Evolutionary conservation across 352 stramenopile genomes (phyloP), one percentile per base, ranked within the genome.

Genomic region (Globisporangium nagaii): DNA sequence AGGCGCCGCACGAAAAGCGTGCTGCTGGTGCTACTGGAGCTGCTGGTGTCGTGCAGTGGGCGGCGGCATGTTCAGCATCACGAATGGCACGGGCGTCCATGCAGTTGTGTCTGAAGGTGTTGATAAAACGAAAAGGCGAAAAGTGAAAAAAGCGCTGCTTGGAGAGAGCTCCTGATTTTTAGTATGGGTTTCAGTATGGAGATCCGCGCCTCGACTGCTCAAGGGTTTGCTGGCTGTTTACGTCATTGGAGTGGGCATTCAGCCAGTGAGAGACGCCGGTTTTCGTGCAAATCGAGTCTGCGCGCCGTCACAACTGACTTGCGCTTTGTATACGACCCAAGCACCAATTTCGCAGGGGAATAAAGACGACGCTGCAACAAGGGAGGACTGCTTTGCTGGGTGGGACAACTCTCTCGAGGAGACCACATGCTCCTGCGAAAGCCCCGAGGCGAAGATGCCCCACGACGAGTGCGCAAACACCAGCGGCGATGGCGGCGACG

Each of bases 231-330:
- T 1, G 4, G 1, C 43, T 50, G 43, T 50, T 50, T 50, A 37
- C 43, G 43, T 50, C 43, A 50, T 50, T 50, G 43, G 17, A 9
- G 19, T 12, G 43, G 43, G 43, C 43, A 50, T 50, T 50, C 43
- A 37, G 17, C 27, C 43, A 49, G 27, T 49, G 17, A 32, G 11
- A 49, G 30, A 37, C 43, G 43, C 30, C 1, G 36, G 36, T 42
- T 42, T 42, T 19, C 9, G 25, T 10, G 8, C 1, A 27, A 27
- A 3, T 34, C 27, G 20, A 42, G n/a, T 10, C 1, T 19, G 36
- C 36, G n/a, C 11, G 36, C 36, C n/a, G 36, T 42, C 36, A 42
- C 36, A 15, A 15, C 24, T 5, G 36, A 37, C 43, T 37, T 37
- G 43, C 22, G n/a, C 17, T 50, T 50, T 50, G 43, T 50, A 50